Conservation (phyloP, 257 asterid species). For the Anisodus acutangulus region DNA sequence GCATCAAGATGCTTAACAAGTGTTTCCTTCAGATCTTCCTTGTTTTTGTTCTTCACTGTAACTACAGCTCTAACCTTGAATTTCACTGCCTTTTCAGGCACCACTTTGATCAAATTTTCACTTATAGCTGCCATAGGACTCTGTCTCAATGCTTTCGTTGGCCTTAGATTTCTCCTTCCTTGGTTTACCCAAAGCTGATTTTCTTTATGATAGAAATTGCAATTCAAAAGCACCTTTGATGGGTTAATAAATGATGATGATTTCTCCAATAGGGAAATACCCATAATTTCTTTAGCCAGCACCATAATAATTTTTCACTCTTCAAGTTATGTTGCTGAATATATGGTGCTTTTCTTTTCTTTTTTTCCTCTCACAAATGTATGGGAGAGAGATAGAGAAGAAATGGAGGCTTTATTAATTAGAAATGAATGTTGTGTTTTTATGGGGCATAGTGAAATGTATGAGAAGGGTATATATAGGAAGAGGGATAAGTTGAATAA, state of each 20-base stretch:
- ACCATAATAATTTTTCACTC: slow-evolving; percentile 54
- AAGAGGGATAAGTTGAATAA: not conserved
- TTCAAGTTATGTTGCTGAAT: not conserved
- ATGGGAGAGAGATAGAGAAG: not conserved
- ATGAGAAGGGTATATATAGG: slow-evolving; percentile 17
- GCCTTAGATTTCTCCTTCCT: slow-evolving; percentile 41
- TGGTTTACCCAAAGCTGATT: slow-evolving; percentile 35
- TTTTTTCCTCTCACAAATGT: not conserved
- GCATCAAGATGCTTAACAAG: slow-evolving; percentile 77
- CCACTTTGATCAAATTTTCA: slow-evolving; percentile 68
- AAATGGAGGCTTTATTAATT: slow-evolving; percentile 6
- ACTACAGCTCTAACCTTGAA: slow-evolving; percentile 86
- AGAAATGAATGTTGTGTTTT: slow-evolving; percentile 18
- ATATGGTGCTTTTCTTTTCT: not conserved
- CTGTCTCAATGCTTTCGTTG: slow-evolving; percentile 29
- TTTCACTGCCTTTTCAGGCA: slow-evolving; percentile 70
- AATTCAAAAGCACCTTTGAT: slow-evolving; percentile 31
- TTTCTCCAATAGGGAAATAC: slow-evolving; percentile 54
- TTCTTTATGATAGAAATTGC: slow-evolving; percentile 26
- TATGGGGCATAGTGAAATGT: not conserved
- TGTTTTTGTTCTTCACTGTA: slow-evolving; percentile 76
- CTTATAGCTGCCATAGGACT: slow-evolving; percentile 70
- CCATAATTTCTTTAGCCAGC: slow-evolving; percentile 66
- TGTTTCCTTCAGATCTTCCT: slow-evolving; percentile 74
- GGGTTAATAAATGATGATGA: slow-evolving; percentile 44